Conservation (phyloP, 108 stramenopile species). For the Fragilaria radians region DNA sequence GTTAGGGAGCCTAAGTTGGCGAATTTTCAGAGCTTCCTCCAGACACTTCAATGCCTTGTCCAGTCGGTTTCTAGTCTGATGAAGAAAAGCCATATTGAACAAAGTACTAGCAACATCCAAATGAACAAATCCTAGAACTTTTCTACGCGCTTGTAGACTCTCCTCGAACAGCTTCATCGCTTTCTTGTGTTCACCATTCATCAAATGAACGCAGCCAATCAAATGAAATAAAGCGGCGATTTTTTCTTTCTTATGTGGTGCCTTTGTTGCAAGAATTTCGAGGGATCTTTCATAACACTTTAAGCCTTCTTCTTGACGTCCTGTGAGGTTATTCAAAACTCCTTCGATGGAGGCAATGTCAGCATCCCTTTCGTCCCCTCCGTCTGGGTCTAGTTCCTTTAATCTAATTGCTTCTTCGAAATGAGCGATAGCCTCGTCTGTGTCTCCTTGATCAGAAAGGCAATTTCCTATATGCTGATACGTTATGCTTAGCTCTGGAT, state of each 20-base stretch:
- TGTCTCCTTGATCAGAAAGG: slow-evolving; percentile 49
- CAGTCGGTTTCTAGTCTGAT: slow-evolving; percentile 40
- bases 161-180: slow-evolving; percentile 60
- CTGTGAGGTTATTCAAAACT: slow-evolving; percentile 42
- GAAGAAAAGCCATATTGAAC: slow-evolving; percentile 65
- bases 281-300: slow-evolving; percentile 59
- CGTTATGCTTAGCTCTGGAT: slow-evolving; percentile 40
- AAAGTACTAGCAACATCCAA: slow-evolving; percentile 76
- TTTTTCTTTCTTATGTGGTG: slow-evolving; percentile 49
- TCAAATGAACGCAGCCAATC: slow-evolving; percentile 62
- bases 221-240: slow-evolving; percentile 48
- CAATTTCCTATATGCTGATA: slow-evolving; percentile 59
- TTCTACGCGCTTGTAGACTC: slow-evolving; percentile 57
- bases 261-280: slow-evolving; percentile 44
- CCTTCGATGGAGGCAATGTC: slow-evolving; percentile 50
- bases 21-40: slow-evolving; percentile 65
- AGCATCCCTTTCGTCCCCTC: slow-evolving; percentile 39
- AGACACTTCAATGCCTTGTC: slow-evolving; percentile 61
- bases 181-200: slow-evolving; percentile 44
- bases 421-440: slow-evolving; percentile 47
- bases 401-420: slow-evolving; percentile 58
- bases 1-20: slow-evolving; percentile 55
- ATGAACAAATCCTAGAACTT: slow-evolving; percentile 62
- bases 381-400: slow-evolving; percentile 38
- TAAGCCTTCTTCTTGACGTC: slow-evolving; percentile 34